Evolutionary conservation across 2,329 filamentous ascomycete species (phyloP).

Genomic region (Beauveria medogensis): DNA sequence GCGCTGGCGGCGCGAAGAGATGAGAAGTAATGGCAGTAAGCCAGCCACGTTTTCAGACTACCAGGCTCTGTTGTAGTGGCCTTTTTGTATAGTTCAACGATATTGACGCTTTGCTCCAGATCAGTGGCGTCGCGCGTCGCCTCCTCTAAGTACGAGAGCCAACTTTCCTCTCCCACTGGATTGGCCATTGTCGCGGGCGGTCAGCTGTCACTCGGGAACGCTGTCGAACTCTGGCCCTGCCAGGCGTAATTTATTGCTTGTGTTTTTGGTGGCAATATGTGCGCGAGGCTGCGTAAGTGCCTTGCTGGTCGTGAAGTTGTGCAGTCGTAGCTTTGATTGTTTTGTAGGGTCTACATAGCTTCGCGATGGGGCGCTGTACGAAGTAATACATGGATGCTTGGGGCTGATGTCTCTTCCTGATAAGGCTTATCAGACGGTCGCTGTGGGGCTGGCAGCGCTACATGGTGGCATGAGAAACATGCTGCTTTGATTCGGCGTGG

Average conservation of each 20-base stretch:
- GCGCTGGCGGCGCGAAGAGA: constrained; percentile 55
- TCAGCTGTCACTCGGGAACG: neutral
- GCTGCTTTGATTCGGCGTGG: too few relatives aligned
- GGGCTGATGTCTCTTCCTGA: neutral
- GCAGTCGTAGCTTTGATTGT: too few relatives aligned
- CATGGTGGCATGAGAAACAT: too few relatives aligned
- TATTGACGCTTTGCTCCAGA: constrained; percentile 58
- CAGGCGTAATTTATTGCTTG: neutral
- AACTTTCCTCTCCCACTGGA: constrained; percentile 67
- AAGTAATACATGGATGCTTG: too few relatives aligned
- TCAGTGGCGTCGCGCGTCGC: constrained; percentile 52
- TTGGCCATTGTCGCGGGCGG: constrained; percentile 33
- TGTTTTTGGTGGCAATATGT: neutral
- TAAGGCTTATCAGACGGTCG: neutral
- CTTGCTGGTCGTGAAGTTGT: too few relatives aligned
- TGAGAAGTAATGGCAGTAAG: constrained; percentile 73
- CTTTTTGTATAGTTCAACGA: constrained; percentile 64
- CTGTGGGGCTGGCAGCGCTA: neutral
- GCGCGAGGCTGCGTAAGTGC: neutral
- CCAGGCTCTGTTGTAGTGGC: constrained; percentile 64
- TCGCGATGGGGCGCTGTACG: too few relatives aligned
- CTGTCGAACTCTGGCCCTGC: neutral
- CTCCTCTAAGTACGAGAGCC: constrained; percentile 71
- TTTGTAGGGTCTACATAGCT: too few relatives aligned
- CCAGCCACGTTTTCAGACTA: constrained; percentile 66